Evolutionary conservation across 169 alveolate species (phyloP).

Genomic region (Plasmodium blacklocki): DNA sequence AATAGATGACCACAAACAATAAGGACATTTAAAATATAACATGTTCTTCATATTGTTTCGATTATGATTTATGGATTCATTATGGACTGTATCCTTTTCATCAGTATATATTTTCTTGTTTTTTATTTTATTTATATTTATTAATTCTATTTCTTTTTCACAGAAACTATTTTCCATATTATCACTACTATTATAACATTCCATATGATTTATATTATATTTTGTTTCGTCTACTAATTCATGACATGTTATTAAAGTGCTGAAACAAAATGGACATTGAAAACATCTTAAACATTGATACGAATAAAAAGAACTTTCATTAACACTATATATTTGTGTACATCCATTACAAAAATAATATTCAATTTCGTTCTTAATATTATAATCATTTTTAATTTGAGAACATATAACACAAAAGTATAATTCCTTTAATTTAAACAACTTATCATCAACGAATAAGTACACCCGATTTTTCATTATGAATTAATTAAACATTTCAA

Average conservation of each 20-base stretch:
- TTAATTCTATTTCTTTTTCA: neutral
- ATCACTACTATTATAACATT: conserved; percentile 3
- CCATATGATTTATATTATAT: neutral
- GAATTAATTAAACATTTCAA: neutral
- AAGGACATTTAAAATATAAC: conserved; percentile 64
- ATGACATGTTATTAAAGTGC: conserved; percentile 36
- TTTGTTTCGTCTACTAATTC: conserved; percentile 10
- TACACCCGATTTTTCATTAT: conserved; percentile 69
- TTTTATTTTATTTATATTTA: neutral
- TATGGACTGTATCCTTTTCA: neutral
- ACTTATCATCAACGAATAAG: conserved; percentile 43
- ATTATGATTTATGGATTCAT: conserved; percentile 1
- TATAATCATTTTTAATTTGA: conserved; percentile 56
- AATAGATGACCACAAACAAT: conserved; percentile 68
- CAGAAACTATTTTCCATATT: neutral
- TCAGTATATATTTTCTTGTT: neutral
- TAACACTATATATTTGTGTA: conserved; percentile 53
- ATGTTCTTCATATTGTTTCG: neutral
- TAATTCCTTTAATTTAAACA: conserved; percentile 68
- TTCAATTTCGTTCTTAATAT: conserved; percentile 58
- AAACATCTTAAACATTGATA: conserved; percentile 70
- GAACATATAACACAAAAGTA: conserved; percentile 62
- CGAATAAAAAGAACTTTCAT: conserved; percentile 47
- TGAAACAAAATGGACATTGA: conserved; percentile 63
- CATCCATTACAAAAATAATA: conserved; percentile 67